Evolutionary conservation across 164 flowering plant species (phyloP), one percentile per base, ranked within the genome.

Genomic region (Annona squamosa): DNA sequence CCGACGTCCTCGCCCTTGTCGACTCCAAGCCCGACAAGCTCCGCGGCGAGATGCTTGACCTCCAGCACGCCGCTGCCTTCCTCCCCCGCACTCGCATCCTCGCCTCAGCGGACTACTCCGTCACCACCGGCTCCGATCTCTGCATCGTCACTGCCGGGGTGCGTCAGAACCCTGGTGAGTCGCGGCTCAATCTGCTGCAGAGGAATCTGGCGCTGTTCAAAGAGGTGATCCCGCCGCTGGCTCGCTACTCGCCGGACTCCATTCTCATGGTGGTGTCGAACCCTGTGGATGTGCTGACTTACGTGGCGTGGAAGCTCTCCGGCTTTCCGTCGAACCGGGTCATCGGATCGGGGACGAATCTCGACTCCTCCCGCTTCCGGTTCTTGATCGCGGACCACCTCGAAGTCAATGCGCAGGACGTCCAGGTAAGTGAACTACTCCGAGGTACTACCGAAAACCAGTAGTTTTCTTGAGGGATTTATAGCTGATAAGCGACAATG

Each of bases 1-100:
- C 81, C 71, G 97, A 91, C 83, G 91, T 90, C 81, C 86, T 91
- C 67, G 86, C 83, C 71, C 88, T 90, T 74, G 87, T 90, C 81
- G 97, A 92, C 87, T 84, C 86, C 81, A 85, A 81, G 16, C 72
- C 91, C 73, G 88, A 89, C 71, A 89, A 90, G 79, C 89, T 90
- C 76, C 89, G 88, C 41, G 97, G 97, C 72, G 97, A 92, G 80
- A 86, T 90, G 89, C 92, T 90, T 47, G 97, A 91, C 73, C 91
- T 91, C 81, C 94, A 89, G 76, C 94, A 91, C 83, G 97, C 93
- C 68, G 92, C 92, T 52, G 95, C 93, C 18, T 90, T 92, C 80
- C 90, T 92, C 76, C 97, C 97, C 52, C 90, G 93, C 48, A 88
- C 93, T 69, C 82, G 81, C 47, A 92, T 92, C 87, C 12, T 43